phyloP scores from a whole-genome alignment of 768 basidiomycete genomes.

The Lentinula edodes region DNA sequence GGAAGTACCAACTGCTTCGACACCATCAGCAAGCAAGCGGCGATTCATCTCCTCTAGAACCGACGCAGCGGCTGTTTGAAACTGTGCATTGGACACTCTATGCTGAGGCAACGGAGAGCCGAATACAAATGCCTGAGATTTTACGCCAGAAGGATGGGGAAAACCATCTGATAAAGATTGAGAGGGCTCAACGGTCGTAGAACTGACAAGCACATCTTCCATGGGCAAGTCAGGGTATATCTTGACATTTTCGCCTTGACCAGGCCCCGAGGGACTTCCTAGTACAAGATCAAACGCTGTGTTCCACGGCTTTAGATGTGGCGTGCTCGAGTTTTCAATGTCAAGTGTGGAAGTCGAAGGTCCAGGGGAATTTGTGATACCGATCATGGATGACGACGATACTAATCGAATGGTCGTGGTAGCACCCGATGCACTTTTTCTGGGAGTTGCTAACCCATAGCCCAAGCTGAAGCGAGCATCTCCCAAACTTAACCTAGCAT shows the following conservation, averaged over 20 bases:
- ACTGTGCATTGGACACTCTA: slow-evolving; percentile 58
- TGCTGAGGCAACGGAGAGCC: slow-evolving; percentile 70
- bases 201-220: background rate
- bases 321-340: slow-evolving; percentile 33
- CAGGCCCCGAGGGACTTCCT: slow-evolving; percentile 40
- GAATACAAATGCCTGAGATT: slow-evolving; percentile 59
- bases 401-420: slow-evolving; percentile 51
- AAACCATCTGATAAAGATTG: background rate
- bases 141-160: background rate
- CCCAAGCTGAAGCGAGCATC: slow-evolving; percentile 18
- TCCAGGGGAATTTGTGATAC: slow-evolving; percentile 21
- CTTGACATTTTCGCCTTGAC: slow-evolving; percentile 27
- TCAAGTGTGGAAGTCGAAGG: background rate
- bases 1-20: slow-evolving; percentile 38
- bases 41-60: slow-evolving; percentile 82
- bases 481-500: slow-evolving; percentile 59
- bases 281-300: slow-evolving; percentile 66
- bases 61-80: slow-evolving; percentile 58
- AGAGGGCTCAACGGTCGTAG: background rate
- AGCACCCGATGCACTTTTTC: slow-evolving; percentile 29
- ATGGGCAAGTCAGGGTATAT: slow-evolving; percentile 29
- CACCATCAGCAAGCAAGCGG: slow-evolving; percentile 54
- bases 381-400: slow-evolving; percentile 18
- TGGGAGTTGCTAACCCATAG: slow-evolving; percentile 28
- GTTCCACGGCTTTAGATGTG: slow-evolving; percentile 58